Evolutionary conservation across 2,329 filamentous ascomycete species (phyloP).

Genomic region (Clonostachys chloroleuca): DNA sequence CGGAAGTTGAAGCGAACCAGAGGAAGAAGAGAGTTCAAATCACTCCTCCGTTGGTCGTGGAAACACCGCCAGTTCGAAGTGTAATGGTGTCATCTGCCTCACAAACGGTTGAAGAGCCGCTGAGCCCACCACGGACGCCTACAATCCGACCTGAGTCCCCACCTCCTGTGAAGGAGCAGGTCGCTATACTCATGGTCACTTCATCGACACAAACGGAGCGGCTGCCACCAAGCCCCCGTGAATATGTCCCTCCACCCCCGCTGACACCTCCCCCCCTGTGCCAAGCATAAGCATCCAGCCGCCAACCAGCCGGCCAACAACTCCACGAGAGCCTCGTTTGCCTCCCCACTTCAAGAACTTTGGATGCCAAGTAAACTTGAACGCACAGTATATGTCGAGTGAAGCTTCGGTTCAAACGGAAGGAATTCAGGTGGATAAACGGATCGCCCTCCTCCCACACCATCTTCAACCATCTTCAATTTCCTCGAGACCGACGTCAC

Average conservation of each 20-base stretch:
- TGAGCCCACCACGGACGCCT: conserved; percentile 64
- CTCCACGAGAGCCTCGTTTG: conserved; percentile 68
- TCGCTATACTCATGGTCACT: conserved; percentile 37
- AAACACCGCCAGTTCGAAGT: conserved; percentile 21
- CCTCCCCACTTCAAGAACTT: conserved; percentile 81
- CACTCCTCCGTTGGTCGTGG: conserved; percentile 43
- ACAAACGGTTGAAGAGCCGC: conserved; percentile 57
- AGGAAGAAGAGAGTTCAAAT: conserved; percentile 64
- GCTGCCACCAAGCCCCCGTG: conserved; percentile 1
- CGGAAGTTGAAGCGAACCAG: conserved; percentile 69
- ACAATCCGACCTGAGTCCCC: conserved; percentile 39
- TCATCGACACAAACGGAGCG: conserved; percentile 58
- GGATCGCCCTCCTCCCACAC: conserved; percentile 68
- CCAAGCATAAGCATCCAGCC: conserved; percentile 91
- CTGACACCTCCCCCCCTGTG: conserved; percentile 46
- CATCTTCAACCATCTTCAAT: conserved; percentile 79
- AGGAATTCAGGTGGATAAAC: conserved; percentile 78
- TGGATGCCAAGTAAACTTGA: conserved; percentile 66
- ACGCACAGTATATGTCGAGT: conserved; percentile 7
- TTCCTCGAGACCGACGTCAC: conserved; percentile 54
- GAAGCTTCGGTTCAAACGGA: conserved; percentile 72
- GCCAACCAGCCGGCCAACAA: conserved; percentile 76
- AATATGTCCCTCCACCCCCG: conserved; percentile 7
- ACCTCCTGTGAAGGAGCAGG: conserved; percentile 24
- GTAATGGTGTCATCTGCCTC: conserved; percentile 62